phyloP scores from a whole-genome alignment of 2,329 filamentous ascomycete species.

The Boeremia lycopersici region DNA sequence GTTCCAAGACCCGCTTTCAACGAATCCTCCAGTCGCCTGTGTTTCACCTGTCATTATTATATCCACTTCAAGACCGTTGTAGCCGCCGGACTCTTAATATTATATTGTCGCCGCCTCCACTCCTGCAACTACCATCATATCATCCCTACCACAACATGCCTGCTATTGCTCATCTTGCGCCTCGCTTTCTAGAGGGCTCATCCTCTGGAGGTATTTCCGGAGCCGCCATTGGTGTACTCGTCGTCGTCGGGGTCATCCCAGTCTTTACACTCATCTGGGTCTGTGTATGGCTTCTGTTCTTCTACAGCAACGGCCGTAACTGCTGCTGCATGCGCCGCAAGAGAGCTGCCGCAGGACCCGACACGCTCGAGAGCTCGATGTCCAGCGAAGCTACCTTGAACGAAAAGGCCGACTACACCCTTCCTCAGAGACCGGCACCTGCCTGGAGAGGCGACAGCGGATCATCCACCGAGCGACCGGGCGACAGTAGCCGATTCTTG shows the following conservation, averaged over 20 bases:
- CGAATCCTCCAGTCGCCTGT: constrained; percentile 16
- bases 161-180: constrained; percentile 20
- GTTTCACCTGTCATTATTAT: constrained; percentile 16
- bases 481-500: constrained; percentile 9
- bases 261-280: constrained; percentile 31
- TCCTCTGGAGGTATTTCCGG: constrained; percentile 20
- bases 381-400: constrained; percentile 15
- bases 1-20: constrained; percentile 20
- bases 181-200: constrained; percentile 20
- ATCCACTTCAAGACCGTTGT: constrained; percentile 10
- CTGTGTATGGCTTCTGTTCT: constrained; percentile 37
- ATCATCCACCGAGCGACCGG: constrained; percentile 13
- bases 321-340: constrained; percentile 35
- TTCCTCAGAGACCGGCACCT: constrained; percentile 18
- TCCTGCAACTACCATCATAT: not conserved
- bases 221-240: constrained; percentile 31
- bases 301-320: constrained; percentile 29
- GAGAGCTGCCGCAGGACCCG: constrained; percentile 12
- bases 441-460: constrained; percentile 22
- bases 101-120: not conserved
- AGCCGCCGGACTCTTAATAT: constrained; percentile 14
- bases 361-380: constrained; percentile 4
- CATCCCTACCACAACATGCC: constrained; percentile 23
- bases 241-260: constrained; percentile 34
- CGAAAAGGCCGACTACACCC: constrained; percentile 21